Base-by-base conservation (phyloP, 2,329 filamentous ascomycete genomes). In the Stemphylium vesicarium region DNA sequence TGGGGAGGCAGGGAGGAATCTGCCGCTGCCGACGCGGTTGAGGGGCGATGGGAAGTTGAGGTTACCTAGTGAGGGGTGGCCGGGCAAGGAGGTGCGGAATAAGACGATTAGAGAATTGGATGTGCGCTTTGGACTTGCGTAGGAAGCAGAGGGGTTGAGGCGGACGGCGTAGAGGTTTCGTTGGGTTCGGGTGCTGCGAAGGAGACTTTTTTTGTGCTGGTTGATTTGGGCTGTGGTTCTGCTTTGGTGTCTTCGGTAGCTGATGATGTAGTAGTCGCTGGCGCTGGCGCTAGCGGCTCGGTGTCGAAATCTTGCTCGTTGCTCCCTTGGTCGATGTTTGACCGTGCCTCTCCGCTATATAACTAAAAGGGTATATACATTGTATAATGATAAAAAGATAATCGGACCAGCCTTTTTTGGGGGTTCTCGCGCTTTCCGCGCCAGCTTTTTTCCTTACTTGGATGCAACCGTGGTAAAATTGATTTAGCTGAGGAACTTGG, bases 281-380 rank as follows among this genome's bases (percentile, higher is more conserved):
- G 39, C 24, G 45, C 26, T 20, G 56, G 49, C n/a, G n/a, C n/a
- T n/a, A n/a, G n/a, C 15, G 55, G 40, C 35, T 61, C 62, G 33
- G 50, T 36, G 12, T 51, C 58, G 24, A 76, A 71, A 56, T 78
- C 74, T 43, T 59, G 68, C 59, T 81, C 76, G 41, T 78, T 77
- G 57, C 76, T 77, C 35, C 80, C 79, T 16, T 92, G 87, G 48
- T 93, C 89, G 29, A 96, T 85, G 50, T 87, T 92, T 36, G 92
- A 88, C 58, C 91, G 83, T n/a, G n/a, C 35, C 24, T 24, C 18
- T 43, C 24, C 31, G 16, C 20, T 24, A n/a, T 22, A n/a, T 38
- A 38, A 29, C 33, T 37, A 47, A 47, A 47, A 44, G 24, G 32
- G 33, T 37, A 53, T 53, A 53, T 53, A 53, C 50, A 53, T 41